These are phyloP conservation scores for Arthrobotrys sphaeroides DNA, from an alignment of 2,329 filamentous ascomycete species.

Conservation along the genomic window DNA sequence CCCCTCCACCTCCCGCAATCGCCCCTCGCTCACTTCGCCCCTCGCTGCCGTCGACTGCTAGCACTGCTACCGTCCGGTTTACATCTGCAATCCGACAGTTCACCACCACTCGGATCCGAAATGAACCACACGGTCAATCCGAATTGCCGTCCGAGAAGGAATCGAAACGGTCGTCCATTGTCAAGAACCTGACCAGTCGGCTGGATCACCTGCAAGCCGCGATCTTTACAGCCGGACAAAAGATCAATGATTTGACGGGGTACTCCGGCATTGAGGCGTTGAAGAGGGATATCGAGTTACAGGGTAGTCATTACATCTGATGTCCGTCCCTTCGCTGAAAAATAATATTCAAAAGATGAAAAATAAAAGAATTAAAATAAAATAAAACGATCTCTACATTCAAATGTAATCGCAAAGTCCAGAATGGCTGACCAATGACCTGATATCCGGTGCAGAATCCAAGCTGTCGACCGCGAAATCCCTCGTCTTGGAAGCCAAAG, in stretches of 20 bases:
- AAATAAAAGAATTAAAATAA: not conserved
- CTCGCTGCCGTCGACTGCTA: not conserved
- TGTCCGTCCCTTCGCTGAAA: constrained; percentile 19
- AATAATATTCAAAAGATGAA: too few species aligned
- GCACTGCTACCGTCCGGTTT: not conserved
- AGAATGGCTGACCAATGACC: not conserved
- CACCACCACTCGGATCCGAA: constrained; percentile 1
- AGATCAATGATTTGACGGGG: constrained; percentile 91
- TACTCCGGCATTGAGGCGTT: constrained; percentile 90
- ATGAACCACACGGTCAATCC: constrained; percentile 16
- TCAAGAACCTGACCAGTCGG: constrained; percentile 72
- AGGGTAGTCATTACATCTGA: constrained; percentile 63
- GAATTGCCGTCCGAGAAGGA: constrained; percentile 67
- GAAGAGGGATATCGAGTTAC: constrained; percentile 77
- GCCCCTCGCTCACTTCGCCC: not conserved
- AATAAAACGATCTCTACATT: not conserved
- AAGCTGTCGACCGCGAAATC: constrained; percentile 70
- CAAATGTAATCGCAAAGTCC: not conserved
- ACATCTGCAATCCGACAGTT: constrained; percentile 21
- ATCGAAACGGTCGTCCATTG: constrained; percentile 67
- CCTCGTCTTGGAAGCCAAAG: constrained; percentile 75
- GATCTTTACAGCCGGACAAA: constrained; percentile 83
- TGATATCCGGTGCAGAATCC: constrained; percentile 64
- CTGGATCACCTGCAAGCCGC: constrained; percentile 92
- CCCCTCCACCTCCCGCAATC: not conserved